phyloP scores from a whole-genome alignment of 306 rosid genomes.

The Cotoneaster glaucophyllus region DNA sequence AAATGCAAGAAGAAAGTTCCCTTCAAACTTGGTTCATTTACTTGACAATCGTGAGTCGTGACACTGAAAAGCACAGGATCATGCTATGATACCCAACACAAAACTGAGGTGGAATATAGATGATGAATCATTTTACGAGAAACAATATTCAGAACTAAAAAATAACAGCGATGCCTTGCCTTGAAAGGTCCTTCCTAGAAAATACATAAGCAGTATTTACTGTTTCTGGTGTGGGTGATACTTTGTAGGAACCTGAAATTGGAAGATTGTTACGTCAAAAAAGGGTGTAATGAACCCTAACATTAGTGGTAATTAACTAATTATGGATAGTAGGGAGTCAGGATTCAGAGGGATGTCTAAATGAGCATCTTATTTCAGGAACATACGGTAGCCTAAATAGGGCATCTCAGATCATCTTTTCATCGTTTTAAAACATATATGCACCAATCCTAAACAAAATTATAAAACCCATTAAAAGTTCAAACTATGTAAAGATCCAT shows the following conservation, averaged over 20 bases:
- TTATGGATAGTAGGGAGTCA: background rate
- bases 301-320: background rate
- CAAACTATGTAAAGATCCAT: background rate
- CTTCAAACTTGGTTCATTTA: background rate
- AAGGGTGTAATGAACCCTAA: background rate
- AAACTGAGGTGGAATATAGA: background rate
- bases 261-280: conserved; percentile 14
- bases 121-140: background rate
- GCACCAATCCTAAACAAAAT: background rate
- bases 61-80: background rate
- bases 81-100: background rate
- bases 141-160: conserved; percentile 6
- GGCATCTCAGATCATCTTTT: background rate
- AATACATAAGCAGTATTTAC: conserved; percentile 69
- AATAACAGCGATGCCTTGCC: conserved; percentile 32
- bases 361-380: background rate
- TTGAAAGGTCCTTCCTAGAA: conserved; percentile 79
- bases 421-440: background rate
- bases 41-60: conserved; percentile 1
- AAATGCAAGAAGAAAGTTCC: conserved; percentile 8
- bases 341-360: background rate
- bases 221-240: conserved; percentile 47
- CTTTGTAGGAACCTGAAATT: conserved; percentile 67
- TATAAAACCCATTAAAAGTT: background rate
- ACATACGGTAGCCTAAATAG: background rate